A percentile compares a stretch with the other conserved stretches of the same genome.
phyloP scores from a whole-genome alignment of 805 yeast species.

The Lipomyces kockii region DNA sequence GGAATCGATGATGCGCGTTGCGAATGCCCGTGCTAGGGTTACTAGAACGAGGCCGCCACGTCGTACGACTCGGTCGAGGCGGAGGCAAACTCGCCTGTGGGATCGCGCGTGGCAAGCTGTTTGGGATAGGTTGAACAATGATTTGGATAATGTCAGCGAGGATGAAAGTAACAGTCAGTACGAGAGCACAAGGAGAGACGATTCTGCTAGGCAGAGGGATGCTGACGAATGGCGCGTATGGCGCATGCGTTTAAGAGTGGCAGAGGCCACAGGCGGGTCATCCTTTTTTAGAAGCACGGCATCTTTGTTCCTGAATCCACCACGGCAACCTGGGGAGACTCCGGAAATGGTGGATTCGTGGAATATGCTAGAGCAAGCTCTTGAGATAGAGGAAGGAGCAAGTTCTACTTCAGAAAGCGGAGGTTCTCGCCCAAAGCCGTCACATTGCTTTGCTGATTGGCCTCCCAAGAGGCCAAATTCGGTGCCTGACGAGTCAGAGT shows the following conservation, averaged over 20 bases:
- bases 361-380: conserved; percentile 43
- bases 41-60: conserved; percentile 15
- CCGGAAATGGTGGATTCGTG: conserved; percentile 43
- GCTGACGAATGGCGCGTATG: conserved; percentile 28
- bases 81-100: conserved; percentile 22
- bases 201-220: conserved; percentile 3
- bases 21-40: conserved; percentile 9
- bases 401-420: conserved; percentile 14
- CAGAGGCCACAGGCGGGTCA: conserved; percentile 28
- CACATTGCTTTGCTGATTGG: conserved; percentile 22
- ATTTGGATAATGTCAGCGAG: conserved; percentile 19
- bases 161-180: conserved; percentile 6
- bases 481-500: conserved; percentile 1
- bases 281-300: conserved; percentile 31
- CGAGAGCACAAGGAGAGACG: conserved; percentile 12
- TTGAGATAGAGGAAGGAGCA: conserved; percentile 32
- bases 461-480: conserved; percentile 23
- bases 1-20: conserved; percentile 25
- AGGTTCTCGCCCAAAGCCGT: conserved; percentile 12
- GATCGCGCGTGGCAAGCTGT: conserved; percentile 35
- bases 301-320: conserved; percentile 15
- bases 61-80: conserved; percentile 14
- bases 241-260: conserved; percentile 25
- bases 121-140: conserved; percentile 33
- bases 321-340: conserved; percentile 23